Evolutionary conservation across 768 basidiomycete species (phyloP).

Genomic region (Xerocomellus chrysenteron): DNA sequence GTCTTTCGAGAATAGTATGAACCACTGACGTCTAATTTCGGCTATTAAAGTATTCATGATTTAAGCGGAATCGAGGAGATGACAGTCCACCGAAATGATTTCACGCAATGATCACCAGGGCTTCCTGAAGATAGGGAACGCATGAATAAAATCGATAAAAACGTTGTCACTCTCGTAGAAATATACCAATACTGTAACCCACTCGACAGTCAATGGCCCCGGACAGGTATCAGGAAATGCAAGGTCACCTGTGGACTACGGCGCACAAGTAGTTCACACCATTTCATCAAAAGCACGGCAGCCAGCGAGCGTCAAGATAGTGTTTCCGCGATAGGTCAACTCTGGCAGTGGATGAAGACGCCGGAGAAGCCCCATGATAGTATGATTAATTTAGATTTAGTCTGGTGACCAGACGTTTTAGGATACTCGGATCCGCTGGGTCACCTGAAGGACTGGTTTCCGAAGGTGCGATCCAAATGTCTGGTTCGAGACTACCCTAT

Average conservation of each 20-base stretch:
- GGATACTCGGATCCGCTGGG: too few relatives aligned
- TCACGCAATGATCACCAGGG: not conserved
- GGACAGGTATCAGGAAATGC: not conserved
- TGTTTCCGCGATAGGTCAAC: not conserved
- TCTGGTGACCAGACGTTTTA: too few relatives aligned
- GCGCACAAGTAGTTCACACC: not conserved
- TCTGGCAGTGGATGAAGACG: not conserved
- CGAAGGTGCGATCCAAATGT: too few relatives aligned
- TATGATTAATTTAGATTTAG: too few relatives aligned
- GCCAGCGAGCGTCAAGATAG: not conserved
- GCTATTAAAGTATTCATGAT: not conserved
- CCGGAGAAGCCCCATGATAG: not conserved
- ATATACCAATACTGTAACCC: not conserved
- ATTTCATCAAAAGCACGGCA: not conserved
- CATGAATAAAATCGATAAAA: not conserved
- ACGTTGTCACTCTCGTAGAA: not conserved
- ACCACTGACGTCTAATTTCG: not conserved
- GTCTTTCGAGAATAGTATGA: not conserved
- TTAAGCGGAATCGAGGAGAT: not conserved
- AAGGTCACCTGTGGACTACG: not conserved
- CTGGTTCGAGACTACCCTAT: too few relatives aligned
- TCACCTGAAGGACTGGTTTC: too few relatives aligned
- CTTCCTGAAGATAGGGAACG: not conserved
- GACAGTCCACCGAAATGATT: too few relatives aligned
- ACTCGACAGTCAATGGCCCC: too few relatives aligned